Base-by-base conservation (phyloP, 2,329 filamentous ascomycete species). In the Colletotrichum cereale region DNA sequence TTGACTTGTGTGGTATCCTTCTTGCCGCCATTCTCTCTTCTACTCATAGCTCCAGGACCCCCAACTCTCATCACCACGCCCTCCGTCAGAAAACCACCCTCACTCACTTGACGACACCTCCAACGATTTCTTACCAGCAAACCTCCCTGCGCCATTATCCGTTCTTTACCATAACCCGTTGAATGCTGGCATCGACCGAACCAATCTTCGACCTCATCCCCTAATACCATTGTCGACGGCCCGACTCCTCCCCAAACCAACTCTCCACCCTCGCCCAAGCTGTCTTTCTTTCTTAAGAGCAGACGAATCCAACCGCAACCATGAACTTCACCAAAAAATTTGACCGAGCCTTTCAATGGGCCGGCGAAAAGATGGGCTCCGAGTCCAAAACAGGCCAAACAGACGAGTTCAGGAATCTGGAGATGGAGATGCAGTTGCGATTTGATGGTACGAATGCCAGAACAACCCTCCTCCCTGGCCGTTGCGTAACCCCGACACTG, bases 321-420 rank as follows among this genome's bases (percentile, higher is more conserved):
- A 89, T 89, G 87, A 84, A 86, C 76, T 85, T 90, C 77, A 87
- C 85, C 83, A 97, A 97, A 87, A 97, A 97, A 81, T 90, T 98
- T 80, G 96, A 95, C 84, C 92, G 96, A 79, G 92, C 97, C 86
- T 97, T 96, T 86, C 96, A 98, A 92, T 98, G 96, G 96, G 94
- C 95, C 47, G 94, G 94, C 76, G 96, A 98, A 85, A 94, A 95
- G 84, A 97, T 98, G 93, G 96, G 96, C 77, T 90, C 90, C 75
- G 95, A 98, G 83, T 89, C 91, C 83, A 96, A 95, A 84, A 98
- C 96, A 12, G 90, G 87, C 80, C 90, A 94, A 74, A 93, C 94
- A 0, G 95, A 98, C 63, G 93, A 98, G 78, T 98, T 98, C 88
- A 97, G 93, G 84, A 89, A 89, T 72, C 85, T 98, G 77, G 95